Base-by-base conservation (phyloP, 306 rosid genomes). In the Corylus heterophylla region DNA sequence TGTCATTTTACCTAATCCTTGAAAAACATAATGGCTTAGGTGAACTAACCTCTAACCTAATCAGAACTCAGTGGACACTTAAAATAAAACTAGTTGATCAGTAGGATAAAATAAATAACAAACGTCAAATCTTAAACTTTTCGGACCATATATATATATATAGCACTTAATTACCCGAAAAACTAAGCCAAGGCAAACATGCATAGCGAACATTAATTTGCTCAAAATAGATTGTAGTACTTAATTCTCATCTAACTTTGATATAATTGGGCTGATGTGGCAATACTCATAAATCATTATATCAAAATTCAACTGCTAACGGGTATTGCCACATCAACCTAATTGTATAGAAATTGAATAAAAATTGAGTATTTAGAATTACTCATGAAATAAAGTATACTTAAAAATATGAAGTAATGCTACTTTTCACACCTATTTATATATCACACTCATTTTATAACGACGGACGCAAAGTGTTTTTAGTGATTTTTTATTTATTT, bases 1-100 rank as follows among this genome's bases (percentile, higher is more conserved):
- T 37, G 2, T 1, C 39, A 11, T 27, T 52, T 61, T 55, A 87
- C 87, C 88, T 81, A 87, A 82, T 87, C 80, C 74, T 87, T 77
- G 58, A 69, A 82, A 48, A n/a, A 35, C 56, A 69, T 12, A 63
- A 55, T 25, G 85, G 86, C 76, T 86, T 85, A 81, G 93, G 82
- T 85, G 85, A 86, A 86, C 93, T 69, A 86, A 83, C 82, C 79
- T 76, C 44, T 18, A 6, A 16, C 74, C 22, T 54, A 67, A 63
- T 45, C 49, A 80, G 69, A 61, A 59, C 18, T 20, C 69, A 51
- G 79, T 50, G 47, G 77, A 73, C 80, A 68, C 73, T 56, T 13
- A 22, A 12, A 64, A 8, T 64, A 16, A 18, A 58, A 8, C 29
- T 5, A 12, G 44, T 4, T 62, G 68, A n/a, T 4, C 18, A 12